These are phyloP conservation scores for Aleurites moluccanus DNA, from an alignment of 441 rosid genomes.

Conservation along the genomic window DNA sequence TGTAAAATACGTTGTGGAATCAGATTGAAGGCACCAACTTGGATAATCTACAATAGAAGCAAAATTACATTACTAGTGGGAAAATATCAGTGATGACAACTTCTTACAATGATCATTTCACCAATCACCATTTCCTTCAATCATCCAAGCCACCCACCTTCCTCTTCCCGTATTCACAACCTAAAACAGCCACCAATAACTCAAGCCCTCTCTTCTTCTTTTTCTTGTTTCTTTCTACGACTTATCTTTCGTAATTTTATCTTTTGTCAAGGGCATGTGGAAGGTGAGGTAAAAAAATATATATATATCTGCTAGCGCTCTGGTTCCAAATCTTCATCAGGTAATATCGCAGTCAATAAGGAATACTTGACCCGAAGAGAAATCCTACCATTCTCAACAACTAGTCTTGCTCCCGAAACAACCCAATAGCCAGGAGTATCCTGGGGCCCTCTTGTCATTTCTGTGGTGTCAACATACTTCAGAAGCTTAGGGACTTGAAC, in stretches of 20 bases:
- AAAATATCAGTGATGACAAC: constrained; percentile 8
- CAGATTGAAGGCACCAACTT: constrained; percentile 12
- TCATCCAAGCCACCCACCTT: background rate
- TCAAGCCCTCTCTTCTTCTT: background rate
- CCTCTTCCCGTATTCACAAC: constrained; percentile 1
- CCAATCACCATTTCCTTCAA: background rate
- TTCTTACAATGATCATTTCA: constrained; percentile 11
- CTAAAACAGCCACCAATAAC: background rate
- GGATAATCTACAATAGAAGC: constrained; percentile 22
- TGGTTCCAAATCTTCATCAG: constrained; percentile 59
- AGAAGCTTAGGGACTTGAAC: constrained; percentile 88
- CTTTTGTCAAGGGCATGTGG: background rate
- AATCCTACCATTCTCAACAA: constrained; percentile 85
- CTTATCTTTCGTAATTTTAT: background rate
- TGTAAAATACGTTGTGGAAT: background rate
- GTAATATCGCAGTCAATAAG: constrained; percentile 58
- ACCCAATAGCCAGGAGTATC: constrained; percentile 97
- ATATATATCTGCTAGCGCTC: constrained; percentile 35
- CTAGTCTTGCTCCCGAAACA: constrained; percentile 87
- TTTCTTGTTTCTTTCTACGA: background rate
- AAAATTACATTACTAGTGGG: constrained; percentile 6
- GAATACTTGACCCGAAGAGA: constrained; percentile 92
- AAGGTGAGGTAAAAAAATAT: background rate
- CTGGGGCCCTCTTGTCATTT: constrained; percentile 91
- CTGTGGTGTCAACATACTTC: constrained; percentile 92